These are phyloP conservation scores for Tylopilus felleus DNA, from an alignment of 768 basidiomycete species.

Conservation along the genomic window DNA sequence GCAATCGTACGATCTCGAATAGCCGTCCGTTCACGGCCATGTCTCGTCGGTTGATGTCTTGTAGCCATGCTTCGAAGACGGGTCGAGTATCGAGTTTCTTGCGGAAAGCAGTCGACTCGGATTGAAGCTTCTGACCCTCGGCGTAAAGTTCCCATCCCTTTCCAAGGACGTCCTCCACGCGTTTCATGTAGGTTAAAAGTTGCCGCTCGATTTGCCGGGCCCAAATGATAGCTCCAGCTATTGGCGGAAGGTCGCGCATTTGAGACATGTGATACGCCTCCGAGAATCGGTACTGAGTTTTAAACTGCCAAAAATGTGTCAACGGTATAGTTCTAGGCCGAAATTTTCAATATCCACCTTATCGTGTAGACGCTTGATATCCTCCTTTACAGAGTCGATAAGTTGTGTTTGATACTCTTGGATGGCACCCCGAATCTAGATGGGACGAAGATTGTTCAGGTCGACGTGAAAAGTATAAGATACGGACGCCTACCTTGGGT, in stretches of 20 bases:
- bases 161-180: slow-evolving; percentile 96
- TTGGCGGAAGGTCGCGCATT: slow-evolving; percentile 97
- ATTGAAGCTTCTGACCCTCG: slow-evolving; percentile 97
- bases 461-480: background rate
- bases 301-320: slow-evolving; percentile 57
- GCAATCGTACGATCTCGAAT: slow-evolving; percentile 82
- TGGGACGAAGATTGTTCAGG: background rate
- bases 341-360: slow-evolving; percentile 48
- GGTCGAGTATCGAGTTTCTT: slow-evolving; percentile 94
- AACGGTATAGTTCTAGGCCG: background rate
- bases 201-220: slow-evolving; percentile 98
- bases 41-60: slow-evolving; percentile 90
- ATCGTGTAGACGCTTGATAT: slow-evolving; percentile 92
- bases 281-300: slow-evolving; percentile 92
- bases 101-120: slow-evolving; percentile 86
- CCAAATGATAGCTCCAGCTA: slow-evolving; percentile 98
- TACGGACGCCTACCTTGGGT: slow-evolving; percentile 64
- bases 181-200: slow-evolving; percentile 95
- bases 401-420: slow-evolving; percentile 99
- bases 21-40: slow-evolving; percentile 89
- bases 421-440: slow-evolving; percentile 92
- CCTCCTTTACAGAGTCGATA: slow-evolving; percentile 98
- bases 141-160: slow-evolving; percentile 99
- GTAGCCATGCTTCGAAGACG: slow-evolving; percentile 94
- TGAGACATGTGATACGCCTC: slow-evolving; percentile 98